Evolutionary conservation across 768 basidiomycete species (phyloP), one percentile per base, ranked within the genome.

Genomic region (Sarcomyxa edulis): DNA sequence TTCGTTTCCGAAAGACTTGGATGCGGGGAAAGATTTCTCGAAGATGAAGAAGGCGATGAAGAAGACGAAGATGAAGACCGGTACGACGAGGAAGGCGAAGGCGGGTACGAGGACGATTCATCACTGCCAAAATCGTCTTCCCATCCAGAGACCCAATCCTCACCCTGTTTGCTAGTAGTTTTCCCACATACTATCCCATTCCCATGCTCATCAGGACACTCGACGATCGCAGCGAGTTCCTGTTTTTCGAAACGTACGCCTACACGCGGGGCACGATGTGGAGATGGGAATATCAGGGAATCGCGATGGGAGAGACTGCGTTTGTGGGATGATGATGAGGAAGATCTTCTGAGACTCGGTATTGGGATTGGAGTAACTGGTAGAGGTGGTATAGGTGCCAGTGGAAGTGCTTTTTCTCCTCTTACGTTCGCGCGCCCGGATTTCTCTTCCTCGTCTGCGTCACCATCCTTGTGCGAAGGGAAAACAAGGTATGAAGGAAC

Each of bases 401-500:
- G 28, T 20, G 15, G 38, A 39, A 10, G 25, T n/a, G 29, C 9
- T 18, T 14, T 5, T n/a, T n/a, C n/a, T n/a, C 5, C 19, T 7
- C 19, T 20, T 21, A 28, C 26, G 16, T 16, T 12, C 9, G 30
- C 23, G 9, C 15, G 18, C 5, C 26, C 9, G 16, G 22, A 20
- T 23, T 25, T 28, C 30, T 21, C 26, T 8, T 40, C 33, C 26
- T 16, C 22, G 3, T 19, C 10, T 18, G 20, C 14, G 10, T 8
- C 5, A 4, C 16, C 21, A 24, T 21, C 21, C n/a, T n/a, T 10
- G 12, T 29, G 29, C 16, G 21, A 30, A n/a, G 77, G 69, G 56
- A 83, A 84, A 35, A 85, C 75, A 21, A 82, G 67, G 25, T 74
- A 65, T 2, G 70, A 46, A 6, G 83, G 84, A 15, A 84, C 74